Evolutionary conservation across 169 alveolate species (phyloP).

Genomic region (Perkinsus marinus): DNA sequence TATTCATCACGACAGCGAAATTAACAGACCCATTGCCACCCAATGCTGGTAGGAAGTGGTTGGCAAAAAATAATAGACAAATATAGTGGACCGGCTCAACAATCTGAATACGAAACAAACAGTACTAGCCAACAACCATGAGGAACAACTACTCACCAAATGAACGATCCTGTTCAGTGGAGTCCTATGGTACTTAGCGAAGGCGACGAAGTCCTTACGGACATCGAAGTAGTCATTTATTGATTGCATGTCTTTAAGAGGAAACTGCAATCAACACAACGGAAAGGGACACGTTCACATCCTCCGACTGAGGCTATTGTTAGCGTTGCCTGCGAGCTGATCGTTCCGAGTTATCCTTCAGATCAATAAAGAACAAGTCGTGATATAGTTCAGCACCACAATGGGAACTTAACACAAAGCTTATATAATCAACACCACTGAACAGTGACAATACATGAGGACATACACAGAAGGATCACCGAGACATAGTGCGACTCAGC

Average conservation of each 20-base stretch:
- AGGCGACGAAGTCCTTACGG: neutral
- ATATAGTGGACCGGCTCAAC: neutral
- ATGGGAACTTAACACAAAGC: neutral
- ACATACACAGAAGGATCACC: neutral
- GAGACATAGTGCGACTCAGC: neutral
- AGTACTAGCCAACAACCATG: neutral
- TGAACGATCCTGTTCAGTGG: neutral
- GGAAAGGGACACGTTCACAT: no score
- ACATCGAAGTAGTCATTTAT: neutral
- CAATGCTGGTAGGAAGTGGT: neutral
- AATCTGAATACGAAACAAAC: neutral
- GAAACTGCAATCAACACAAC: neutral
- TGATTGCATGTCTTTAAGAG: neutral
- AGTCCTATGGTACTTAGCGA: neutral
- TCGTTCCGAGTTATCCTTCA: no score
- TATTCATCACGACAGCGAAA: neutral
- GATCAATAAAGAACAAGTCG: no score
- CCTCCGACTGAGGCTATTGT: no score
- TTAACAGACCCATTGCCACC: neutral
- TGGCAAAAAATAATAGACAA: neutral
- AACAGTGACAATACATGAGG: neutral
- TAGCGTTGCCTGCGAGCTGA: no score
- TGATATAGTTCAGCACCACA: no score
- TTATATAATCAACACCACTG: neutral
- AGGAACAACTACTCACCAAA: neutral